Conservation (phyloP, 768 basidiomycete genomes). For the Royoungia palumana region DNA sequence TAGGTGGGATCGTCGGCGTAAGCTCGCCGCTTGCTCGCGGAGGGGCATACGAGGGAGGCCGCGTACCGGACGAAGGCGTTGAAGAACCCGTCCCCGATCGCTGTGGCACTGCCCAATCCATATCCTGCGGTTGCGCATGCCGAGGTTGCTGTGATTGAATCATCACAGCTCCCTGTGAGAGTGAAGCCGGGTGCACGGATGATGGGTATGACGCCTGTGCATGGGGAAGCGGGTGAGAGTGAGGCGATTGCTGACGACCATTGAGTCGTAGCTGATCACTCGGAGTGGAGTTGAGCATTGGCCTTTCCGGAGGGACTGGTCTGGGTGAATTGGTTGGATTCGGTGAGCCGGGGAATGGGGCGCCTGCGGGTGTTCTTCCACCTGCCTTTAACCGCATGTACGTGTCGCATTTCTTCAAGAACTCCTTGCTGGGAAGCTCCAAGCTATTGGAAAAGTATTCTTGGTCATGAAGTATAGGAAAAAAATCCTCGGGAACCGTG, state of each 20-base stretch:
- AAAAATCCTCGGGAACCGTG: conserved; percentile 88
- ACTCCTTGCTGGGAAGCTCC: conserved; percentile 92
- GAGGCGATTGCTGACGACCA: conserved; percentile 39
- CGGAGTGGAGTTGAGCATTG: conserved; percentile 38
- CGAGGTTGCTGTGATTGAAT: conserved; percentile 43
- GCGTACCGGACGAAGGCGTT: conserved; percentile 35
- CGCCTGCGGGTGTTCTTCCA: conserved; percentile 44
- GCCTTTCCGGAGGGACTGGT: conserved; percentile 45
- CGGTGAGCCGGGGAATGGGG: conserved; percentile 30
- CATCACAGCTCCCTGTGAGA: conserved; percentile 43
- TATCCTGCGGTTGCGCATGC: conserved; percentile 43
- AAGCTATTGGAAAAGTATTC: conserved; percentile 86
- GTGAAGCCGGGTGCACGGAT: conserved; percentile 41
- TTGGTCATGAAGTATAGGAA: conserved; percentile 83
- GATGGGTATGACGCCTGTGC: conserved; percentile 45
- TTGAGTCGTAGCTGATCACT: conserved; percentile 37
- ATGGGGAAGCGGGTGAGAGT: conserved; percentile 39
- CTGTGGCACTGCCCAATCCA: conserved; percentile 36
- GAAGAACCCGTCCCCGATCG: conserved; percentile 38
- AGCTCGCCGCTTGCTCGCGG: conserved; percentile 45
- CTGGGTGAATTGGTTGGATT: conserved; percentile 18
- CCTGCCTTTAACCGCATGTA: conserved; percentile 71
- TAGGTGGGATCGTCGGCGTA: conserved; percentile 35
- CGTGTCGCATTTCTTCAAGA: conserved; percentile 92
- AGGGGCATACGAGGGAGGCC: conserved; percentile 52